These are phyloP conservation scores for Lepraria neglecta DNA, from an alignment of 495 filamentous ascomycete species.

Conservation along the genomic window DNA sequence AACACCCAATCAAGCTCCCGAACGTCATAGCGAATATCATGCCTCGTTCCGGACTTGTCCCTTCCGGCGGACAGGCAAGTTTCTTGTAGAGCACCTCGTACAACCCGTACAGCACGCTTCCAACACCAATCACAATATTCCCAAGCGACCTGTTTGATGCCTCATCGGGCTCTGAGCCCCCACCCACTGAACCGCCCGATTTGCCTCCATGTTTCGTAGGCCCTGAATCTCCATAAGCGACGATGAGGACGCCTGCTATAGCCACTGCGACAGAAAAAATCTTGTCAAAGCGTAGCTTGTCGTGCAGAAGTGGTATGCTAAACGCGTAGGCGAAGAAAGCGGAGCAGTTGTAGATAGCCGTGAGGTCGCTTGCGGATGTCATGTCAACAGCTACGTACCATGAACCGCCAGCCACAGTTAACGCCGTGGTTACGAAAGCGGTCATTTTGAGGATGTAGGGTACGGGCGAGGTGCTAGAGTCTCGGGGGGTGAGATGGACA, in stretches of 20 bases:
- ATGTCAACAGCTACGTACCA: constrained; percentile 94
- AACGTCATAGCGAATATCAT: constrained; percentile 93
- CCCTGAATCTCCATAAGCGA: constrained; percentile 75
- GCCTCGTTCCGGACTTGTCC: constrained; percentile 67
- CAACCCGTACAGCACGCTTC: constrained; percentile 88
- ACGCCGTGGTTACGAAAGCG: constrained; percentile 70
- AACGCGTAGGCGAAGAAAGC: constrained; percentile 98
- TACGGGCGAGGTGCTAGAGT: constrained; percentile 51
- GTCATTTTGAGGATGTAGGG: constrained; percentile 73
- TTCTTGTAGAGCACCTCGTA: constrained; percentile 97
- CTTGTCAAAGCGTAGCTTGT: constrained; percentile 74
- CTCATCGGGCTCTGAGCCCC: constrained; percentile 41
- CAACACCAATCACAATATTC: constrained; percentile 88
- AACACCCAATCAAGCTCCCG: constrained; percentile 73
- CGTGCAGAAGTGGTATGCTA: constrained; percentile 78
- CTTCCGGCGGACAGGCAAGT: constrained; percentile 86
- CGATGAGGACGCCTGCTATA: constrained; percentile 79
- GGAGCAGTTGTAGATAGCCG: constrained; percentile 98
- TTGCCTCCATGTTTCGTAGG: constrained; percentile 46
- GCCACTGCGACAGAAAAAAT: constrained; percentile 76
- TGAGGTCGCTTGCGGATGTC: constrained; percentile 87
- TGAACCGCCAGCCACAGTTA: constrained; percentile 85
- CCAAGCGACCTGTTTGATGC: constrained; percentile 61
- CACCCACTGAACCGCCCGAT: constrained; percentile 44
- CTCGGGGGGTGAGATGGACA: constrained; percentile 46